phyloP scores from a whole-genome alignment of 805 yeast genomes.

The Suhomyces sp. region DNA sequence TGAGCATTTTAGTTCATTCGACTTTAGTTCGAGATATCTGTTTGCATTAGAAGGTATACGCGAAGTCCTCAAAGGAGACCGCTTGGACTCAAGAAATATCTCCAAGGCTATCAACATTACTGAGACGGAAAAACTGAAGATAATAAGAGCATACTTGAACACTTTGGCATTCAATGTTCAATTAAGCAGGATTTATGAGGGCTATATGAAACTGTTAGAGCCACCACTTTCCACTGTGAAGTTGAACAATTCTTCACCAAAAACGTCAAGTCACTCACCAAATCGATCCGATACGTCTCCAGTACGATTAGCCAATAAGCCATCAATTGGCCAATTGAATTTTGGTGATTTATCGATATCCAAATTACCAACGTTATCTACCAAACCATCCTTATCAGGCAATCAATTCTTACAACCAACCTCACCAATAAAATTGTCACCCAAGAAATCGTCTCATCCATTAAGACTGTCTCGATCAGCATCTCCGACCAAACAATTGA shows the following conservation, averaged over 20 bases:
- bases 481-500: conserved; percentile 15
- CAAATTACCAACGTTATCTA: not conserved
- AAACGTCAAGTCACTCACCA: no score
- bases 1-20: conserved; percentile 50
- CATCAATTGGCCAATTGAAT: conserved; percentile 1
- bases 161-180: conserved; percentile 62
- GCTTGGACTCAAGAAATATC: not conserved
- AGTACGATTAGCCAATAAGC: not conserved
- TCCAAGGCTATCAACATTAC: conserved; percentile 11
- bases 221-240: conserved; percentile 3
- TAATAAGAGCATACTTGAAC: conserved; percentile 49
- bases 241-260: not conserved
- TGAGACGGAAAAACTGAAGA: conserved; percentile 37
- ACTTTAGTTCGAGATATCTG: conserved; percentile 34
- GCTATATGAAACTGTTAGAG: conserved; percentile 17
- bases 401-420: conserved; percentile 6
- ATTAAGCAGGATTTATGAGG: conserved; percentile 59
- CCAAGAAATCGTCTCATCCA: conserved; percentile 10
- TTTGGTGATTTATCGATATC: conserved; percentile 1
- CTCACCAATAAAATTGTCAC: conserved; percentile 12
- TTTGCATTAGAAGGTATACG: conserved; percentile 34
- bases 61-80: conserved; percentile 9
- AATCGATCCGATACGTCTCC: conserved; percentile 4
- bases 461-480: conserved; percentile 2
- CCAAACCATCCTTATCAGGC: conserved; percentile 7